Percentiles rank a stretch among this genome's conserved stretches.
Conservation (phyloP, 2,329 filamentous ascomycete genomes). For the Penicillium capsulatum region DNA sequence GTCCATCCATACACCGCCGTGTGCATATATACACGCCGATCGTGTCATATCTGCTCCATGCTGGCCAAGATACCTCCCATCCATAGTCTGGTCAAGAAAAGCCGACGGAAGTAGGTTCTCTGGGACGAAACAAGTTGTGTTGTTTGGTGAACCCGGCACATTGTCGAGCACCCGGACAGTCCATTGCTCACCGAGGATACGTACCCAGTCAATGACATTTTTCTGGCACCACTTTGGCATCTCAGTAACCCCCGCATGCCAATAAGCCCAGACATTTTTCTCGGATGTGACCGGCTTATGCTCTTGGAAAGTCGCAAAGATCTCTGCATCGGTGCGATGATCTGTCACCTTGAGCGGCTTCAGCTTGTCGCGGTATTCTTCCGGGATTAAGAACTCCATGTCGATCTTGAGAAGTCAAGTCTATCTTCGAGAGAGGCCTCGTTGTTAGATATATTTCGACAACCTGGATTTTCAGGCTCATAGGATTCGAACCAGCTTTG, state of each 20-base stretch:
- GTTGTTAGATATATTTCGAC: too few species aligned
- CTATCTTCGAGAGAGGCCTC: too few species aligned
- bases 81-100: slow-evolving; percentile 5
- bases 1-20: slow-evolving; percentile 5
- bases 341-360: not conserved
- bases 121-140: slow-evolving; percentile 18
- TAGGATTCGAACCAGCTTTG: too few species aligned
- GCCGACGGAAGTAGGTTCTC: slow-evolving; percentile 7
- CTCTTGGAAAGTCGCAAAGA: not conserved
- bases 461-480: too few species aligned
- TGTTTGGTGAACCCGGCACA: slow-evolving; percentile 35
- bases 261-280: slow-evolving; percentile 44
- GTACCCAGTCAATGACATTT: slow-evolving; percentile 44
- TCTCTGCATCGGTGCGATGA: slow-evolving; percentile 1
- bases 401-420: too few species aligned
- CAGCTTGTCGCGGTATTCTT: slow-evolving; percentile 2
- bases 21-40: not conserved
- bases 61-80: slow-evolving; percentile 9
- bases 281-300: not conserved
- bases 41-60: slow-evolving; percentile 14
- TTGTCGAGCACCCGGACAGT: slow-evolving; percentile 42
- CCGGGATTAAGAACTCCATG: slow-evolving; percentile 1
- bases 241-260: slow-evolving; percentile 35
- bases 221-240: slow-evolving; percentile 40
- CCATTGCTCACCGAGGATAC: slow-evolving; percentile 41